Base-by-base conservation (phyloP, 208 protist species). In the Leishmania guyanensis region DNA sequence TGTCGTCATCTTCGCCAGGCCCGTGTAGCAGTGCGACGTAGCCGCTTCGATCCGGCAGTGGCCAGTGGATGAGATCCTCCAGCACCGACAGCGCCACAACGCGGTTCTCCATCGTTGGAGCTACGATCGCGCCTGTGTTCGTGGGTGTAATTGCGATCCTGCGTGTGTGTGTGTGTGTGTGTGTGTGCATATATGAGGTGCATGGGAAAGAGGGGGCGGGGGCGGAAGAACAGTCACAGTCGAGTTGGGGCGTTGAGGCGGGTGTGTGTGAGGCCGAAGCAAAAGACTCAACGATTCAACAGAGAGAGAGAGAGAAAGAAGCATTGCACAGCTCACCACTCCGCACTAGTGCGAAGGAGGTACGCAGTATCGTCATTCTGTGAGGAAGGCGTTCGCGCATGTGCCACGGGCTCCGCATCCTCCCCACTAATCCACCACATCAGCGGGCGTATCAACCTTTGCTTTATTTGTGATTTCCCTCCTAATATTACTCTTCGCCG, bases 31-130 rank as follows among this genome's bases (percentile, higher is more conserved):
- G 65, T 36, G 17, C 79, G 62, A 79, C 60, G 85, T 81, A 69
- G 66, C 82, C 82, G 79, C 75, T 80, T 69, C 85, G 81, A 86
- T 75, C 78, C 0, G 87, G 81, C 20, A 93, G 75, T 58, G 91
- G 91, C 93, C 90, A 94, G 77, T 94, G 90, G 53, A 94, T 85
- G 33, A 97, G 89, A 76, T 97, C 90, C 82, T 97, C 90, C 20
- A 95, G 70, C 43, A 94, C 85, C 6, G 93, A 86, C 43, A 97
- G 90, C 20, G 86, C 84, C 26, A 94, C 91, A 0, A 91, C 85
- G 39, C 85, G 86, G 76, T 93, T 94, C 29, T 95, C 83, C 91
- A 95, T 95, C 10, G 3, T 71, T 16, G 62, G 29, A 39, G 62
- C 8, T 39, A 12, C 26, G 53, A 56, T 20, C 22, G 53, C 17